Evolutionary conservation across 495 filamentous ascomycete species (phyloP), one percentile per base, ranked within the genome.

Genomic region (Penicillium coffeae): DNA sequence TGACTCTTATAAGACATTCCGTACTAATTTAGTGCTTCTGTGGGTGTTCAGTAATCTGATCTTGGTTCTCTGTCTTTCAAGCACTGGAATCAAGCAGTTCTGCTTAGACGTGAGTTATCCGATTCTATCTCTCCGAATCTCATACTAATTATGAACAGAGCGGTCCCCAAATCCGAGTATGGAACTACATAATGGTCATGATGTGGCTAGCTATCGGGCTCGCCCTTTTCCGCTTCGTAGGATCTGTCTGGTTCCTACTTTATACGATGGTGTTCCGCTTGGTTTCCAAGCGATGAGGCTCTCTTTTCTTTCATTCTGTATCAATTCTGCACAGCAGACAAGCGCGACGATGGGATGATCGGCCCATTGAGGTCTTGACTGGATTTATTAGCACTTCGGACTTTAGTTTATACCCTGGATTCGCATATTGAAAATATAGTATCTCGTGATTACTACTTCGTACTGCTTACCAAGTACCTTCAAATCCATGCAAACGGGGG

Each of bases 1-100:
- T 42, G 90, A 96, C 63, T 89, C 86, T 15, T 96, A 95, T 78
- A 95, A 93, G 72, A 86, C 86, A 69, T 96, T 96, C 87, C 71
- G 90, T 63, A 96, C 90, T 1, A 85, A 83, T 52, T 74, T 96
- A 30, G 85, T 94, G 38, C 80, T 86, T 15, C 63, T 77, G 2
- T 96, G 90, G 90, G 83, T 94, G 48, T 92, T 95, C 63, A 88
- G 87, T 16, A 96, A 96, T 66, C 81, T 81, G 44, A 58, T 89
- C 16, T 68, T 96, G 39, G 84, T 82, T 41, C 80, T 95, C 33
- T 74, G 82, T 48, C 90, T 96, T 58, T 93, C 88, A n/a, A 88
- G 81, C 52, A 82, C 88, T 45, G 85, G 71, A 56, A 80, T 93
- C 50, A 70, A 85, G 52, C 66, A 75, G 22, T 86, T 94, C 57